phyloP scores from a whole-genome alignment of 192 early-diverging fungal species.

The Phlyctochytrium arcticum region DNA sequence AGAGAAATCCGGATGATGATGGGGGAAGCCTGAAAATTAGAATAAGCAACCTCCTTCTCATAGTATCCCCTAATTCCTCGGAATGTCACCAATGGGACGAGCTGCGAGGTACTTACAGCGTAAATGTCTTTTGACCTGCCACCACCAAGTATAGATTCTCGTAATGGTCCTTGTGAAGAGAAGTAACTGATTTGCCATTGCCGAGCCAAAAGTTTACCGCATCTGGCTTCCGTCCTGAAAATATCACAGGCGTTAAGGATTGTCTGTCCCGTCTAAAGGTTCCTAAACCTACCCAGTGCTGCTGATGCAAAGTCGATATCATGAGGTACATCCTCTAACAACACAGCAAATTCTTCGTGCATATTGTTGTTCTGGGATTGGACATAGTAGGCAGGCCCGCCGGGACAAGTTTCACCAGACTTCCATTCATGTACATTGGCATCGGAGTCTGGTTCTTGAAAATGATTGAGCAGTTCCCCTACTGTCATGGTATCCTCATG shows the following conservation, averaged over 20 bases:
- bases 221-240: slow-evolving; percentile 35
- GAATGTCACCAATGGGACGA: slow-evolving; percentile 24
- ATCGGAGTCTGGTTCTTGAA: slow-evolving; percentile 3
- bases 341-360: slow-evolving; percentile 22
- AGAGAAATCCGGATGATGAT: too few species aligned
- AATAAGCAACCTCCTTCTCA: too few species aligned
- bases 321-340: slow-evolving; percentile 33
- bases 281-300: too few species aligned
- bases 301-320: slow-evolving; percentile 34
- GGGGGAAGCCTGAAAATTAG: too few species aligned
- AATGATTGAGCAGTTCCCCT: slow-evolving; percentile 19
- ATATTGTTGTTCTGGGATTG: slow-evolving; percentile 48
- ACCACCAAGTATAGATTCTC: slow-evolving; percentile 53
- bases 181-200: slow-evolving; percentile 22
- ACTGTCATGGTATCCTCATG: slow-evolving; percentile 32
- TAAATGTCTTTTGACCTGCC: slow-evolving; percentile 43
- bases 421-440: background rate
- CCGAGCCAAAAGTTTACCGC: slow-evolving; percentile 58
- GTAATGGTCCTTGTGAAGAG: slow-evolving; percentile 54
- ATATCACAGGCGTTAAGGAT: too few species aligned
- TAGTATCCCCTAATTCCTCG: slow-evolving; percentile 23
- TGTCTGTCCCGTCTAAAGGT: background rate
- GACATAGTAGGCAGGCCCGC: slow-evolving; percentile 30
- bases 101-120: slow-evolving; percentile 17
- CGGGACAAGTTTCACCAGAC: slow-evolving; percentile 1